phyloP scores from a whole-genome alignment of 1,139 yeast genomes.

The Kodamaea fungicola region DNA sequence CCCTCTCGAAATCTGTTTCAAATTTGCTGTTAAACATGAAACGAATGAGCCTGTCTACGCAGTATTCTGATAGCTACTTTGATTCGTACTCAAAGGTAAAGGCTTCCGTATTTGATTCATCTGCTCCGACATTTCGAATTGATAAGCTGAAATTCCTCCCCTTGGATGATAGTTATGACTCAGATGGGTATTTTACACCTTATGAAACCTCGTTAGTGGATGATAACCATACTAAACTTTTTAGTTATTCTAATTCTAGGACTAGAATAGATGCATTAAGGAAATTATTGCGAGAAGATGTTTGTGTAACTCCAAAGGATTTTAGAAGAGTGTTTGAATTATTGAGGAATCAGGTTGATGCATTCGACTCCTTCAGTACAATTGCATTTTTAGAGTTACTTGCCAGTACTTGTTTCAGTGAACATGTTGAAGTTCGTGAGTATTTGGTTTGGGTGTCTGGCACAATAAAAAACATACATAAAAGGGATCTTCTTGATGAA shows the following conservation, averaged over 20 bases:
- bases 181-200: too few relatives aligned
- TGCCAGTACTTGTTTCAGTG: slow-evolving; percentile 1
- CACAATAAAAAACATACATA: background rate
- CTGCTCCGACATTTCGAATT: too few relatives aligned
- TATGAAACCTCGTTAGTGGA: too few relatives aligned
- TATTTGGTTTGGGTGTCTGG: background rate
- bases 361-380: background rate
- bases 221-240: too few relatives aligned
- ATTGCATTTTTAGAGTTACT: slow-evolving; percentile 1
- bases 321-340: background rate
- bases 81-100: too few relatives aligned
- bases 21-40: background rate
- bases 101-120: too few relatives aligned
- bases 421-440: slow-evolving; percentile 1
- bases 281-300: background rate
- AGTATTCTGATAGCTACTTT: background rate
- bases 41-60: background rate
- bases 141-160: too few relatives aligned
- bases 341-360: background rate
- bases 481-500: background rate
- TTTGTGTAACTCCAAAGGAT: background rate
- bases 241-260: background rate
- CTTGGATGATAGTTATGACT: too few relatives aligned
- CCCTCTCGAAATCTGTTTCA: background rate
- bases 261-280: background rate